These are phyloP conservation scores for Castanospermum australe DNA, from an alignment of 306 rosid species.

Conservation along the genomic window DNA sequence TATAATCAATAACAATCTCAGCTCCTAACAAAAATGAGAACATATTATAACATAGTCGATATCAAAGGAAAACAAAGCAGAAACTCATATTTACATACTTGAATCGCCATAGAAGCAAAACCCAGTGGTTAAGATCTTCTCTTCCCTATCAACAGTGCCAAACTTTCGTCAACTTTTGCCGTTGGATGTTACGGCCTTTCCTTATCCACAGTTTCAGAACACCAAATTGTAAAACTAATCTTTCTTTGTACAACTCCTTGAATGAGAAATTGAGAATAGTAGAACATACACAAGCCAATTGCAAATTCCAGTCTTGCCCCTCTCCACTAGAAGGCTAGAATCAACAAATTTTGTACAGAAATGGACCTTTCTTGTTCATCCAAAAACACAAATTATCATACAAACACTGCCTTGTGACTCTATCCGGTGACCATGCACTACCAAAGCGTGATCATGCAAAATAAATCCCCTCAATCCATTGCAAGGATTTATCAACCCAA, in stretches of 20 bases:
- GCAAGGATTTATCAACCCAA: neutral
- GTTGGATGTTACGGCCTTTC: neutral
- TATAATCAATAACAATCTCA: neutral
- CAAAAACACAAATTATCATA: neutral
- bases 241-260: neutral
- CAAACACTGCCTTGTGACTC: neutral
- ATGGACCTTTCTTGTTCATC: neutral
- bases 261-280: no score
- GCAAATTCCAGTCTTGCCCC: neutral
- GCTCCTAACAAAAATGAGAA: neutral
- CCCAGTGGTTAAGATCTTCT: slow-evolving; percentile 22
- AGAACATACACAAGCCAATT: neutral
- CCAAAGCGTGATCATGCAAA: neutral
- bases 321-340: neutral
- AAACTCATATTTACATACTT: slow-evolving; percentile 38
- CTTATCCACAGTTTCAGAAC: neutral
- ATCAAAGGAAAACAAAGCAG: neutral
- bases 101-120: slow-evolving; percentile 45
- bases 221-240: neutral
- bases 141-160: neutral
- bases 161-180: slow-evolving; percentile 9
- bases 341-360: neutral
- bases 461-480: neutral
- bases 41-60: neutral
- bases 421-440: neutral